Percentiles rank a stretch among this genome's conserved stretches.
These are phyloP conservation scores for Wallacemonas sp. DNA, from an alignment of 208 protist species.

Conservation along the genomic window DNA sequence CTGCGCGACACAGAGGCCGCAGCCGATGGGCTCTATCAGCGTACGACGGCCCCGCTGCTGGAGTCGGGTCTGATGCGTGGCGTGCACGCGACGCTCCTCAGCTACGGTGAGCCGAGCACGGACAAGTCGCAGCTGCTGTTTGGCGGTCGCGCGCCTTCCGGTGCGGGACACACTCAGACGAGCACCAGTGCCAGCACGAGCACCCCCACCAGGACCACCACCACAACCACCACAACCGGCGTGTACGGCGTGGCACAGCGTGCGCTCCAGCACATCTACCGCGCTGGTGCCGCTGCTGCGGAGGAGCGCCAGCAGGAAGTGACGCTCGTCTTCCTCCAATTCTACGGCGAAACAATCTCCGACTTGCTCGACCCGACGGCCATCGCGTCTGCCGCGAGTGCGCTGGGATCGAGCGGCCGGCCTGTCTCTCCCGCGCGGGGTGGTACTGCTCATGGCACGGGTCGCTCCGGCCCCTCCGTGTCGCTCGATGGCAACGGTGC, in stretches of 20 bases:
- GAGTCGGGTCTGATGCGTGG: slow-evolving; percentile 27
- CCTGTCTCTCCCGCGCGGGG: neutral
- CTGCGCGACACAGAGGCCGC: slow-evolving; percentile 24
- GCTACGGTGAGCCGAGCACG: slow-evolving; percentile 64
- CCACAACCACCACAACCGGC: slow-evolving; percentile 85
- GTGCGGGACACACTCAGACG: too few relatives aligned
- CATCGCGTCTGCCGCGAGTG: neutral
- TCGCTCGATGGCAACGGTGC: slow-evolving; percentile 32
- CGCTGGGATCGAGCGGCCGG: too few relatives aligned
- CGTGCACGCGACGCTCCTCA: slow-evolving; percentile 52
- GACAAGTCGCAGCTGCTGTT: slow-evolving; percentile 71
- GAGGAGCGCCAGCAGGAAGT: slow-evolving; percentile 52
- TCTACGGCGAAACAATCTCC: slow-evolving; percentile 73
- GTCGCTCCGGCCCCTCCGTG: slow-evolving; percentile 21
- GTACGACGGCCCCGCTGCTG: neutral
- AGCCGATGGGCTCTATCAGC: slow-evolving; percentile 5
- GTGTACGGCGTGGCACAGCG: slow-evolving; percentile 74
- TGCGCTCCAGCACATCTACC: slow-evolving; percentile 69
- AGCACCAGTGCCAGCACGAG: too few relatives aligned
- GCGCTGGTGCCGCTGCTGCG: slow-evolving; percentile 27
- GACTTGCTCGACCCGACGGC: slow-evolving; percentile 50
- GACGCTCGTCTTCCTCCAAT: slow-evolving; percentile 60
- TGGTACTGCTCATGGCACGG: neutral
- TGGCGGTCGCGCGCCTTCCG: slow-evolving; percentile 59
- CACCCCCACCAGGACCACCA: too few relatives aligned